Evolutionary conservation across 2,329 filamentous ascomycete species (phyloP).

Genomic region (Fusarium sp.): DNA sequence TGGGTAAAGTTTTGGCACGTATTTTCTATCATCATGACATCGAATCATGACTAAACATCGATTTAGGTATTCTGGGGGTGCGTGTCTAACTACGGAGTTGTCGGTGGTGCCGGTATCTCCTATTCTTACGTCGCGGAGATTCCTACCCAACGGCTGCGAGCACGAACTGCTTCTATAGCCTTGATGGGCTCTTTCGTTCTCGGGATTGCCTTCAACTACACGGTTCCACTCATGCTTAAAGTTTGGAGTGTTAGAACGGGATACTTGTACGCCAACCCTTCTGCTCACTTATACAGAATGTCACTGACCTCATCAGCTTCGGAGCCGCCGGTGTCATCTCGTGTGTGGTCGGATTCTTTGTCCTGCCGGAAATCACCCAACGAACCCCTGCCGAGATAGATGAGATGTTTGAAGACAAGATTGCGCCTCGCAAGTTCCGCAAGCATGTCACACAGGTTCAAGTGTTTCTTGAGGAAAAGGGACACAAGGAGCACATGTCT

Average conservation of each 20-base stretch:
- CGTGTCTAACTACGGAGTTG: neutral
- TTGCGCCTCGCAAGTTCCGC: conserved; percentile 1
- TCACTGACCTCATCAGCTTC: conserved; percentile 47
- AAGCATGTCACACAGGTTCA: conserved; percentile 13
- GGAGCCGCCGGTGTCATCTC: conserved; percentile 72
- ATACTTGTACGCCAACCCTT: conserved; percentile 59
- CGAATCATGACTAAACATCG: neutral
- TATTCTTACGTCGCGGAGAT: neutral
- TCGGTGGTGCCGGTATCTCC: neutral
- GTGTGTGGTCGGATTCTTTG: conserved; percentile 91
- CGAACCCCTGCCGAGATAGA: conserved; percentile 34
- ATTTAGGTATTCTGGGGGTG: neutral
- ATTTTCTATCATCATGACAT: no score
- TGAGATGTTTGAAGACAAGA: conserved; percentile 19
- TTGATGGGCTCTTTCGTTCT: neutral
- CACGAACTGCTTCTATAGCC: neutral
- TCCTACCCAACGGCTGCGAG: neutral
- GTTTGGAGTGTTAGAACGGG: conserved; percentile 50
- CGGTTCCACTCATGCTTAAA: conserved; percentile 3
- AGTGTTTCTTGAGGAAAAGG: conserved; percentile 10
- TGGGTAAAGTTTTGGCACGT: neutral
- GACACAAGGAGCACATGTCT: neutral
- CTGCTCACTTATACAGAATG: conserved; percentile 11
- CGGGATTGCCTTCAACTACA: neutral
- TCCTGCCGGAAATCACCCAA: conserved; percentile 79